Evolutionary conservation across 108 stramenopile genomes (phyloP), one percentile per base, ranked within the genome.

Genomic region (Craspedostauros australis): DNA sequence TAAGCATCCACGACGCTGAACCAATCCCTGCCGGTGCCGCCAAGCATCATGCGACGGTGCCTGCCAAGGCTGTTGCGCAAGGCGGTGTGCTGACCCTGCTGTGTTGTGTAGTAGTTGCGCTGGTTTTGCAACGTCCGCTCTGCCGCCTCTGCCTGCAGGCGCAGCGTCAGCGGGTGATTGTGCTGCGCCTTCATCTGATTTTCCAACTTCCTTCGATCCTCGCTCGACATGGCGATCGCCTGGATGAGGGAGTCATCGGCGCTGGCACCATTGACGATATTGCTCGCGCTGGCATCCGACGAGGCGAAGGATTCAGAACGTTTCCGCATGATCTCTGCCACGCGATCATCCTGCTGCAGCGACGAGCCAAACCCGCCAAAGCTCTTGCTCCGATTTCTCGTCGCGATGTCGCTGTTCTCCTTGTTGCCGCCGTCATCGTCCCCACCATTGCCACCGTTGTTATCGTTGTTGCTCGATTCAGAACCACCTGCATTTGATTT

Each of bases 111-210:
- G 56, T 75, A 80, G 23, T 77, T 77, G 50, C 56, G 54, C 20
- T 75, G 72, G 57, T 85, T 72, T 61, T 77, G 50, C 46, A 75
- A 18, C 38, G 77, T 46, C n/a, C 75, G 75, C 58, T 80, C 78
- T 60, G 76, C 68, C 6, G 82, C 84, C 64, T 86, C 84, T 5
- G 44, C 38, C 33, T 75, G 66, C 68, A 86, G 54, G 44, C 71
- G 66, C 7, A 66, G 63, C 18, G 78, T 62, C 39, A 85, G 58
- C 2, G 79, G 82, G 57, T 90, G 88, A 11, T 49, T 61, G 16
- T 77, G 61, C 49, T 90, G 88, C 0, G 70, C 77, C 26, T 62
- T 50, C 84, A 90, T 81, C 70, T 90, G 79, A 5, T 56, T 47
- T 54, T 90, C 88, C 40, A 90, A 50, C 23, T 56, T 54, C 16